Evolutionary conservation across 106 monocot species (phyloP).

Genomic region (Gastrodia elata): DNA sequence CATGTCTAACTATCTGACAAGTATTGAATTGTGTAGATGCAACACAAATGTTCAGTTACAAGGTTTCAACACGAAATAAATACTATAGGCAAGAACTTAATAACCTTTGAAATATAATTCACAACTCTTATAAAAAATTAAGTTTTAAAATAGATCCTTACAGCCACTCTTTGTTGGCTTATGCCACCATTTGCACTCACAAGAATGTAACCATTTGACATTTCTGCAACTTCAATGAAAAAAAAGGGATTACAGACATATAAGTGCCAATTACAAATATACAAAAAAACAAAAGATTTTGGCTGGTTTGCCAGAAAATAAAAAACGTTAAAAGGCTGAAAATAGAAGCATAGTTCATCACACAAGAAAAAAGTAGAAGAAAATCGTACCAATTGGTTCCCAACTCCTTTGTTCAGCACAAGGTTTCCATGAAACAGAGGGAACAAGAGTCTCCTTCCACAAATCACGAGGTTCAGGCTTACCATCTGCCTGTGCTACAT

Average conservation of each 20-base stretch:
- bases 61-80: background rate
- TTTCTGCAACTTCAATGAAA: constrained; percentile 27
- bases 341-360: background rate
- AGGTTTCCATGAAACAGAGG: constrained; percentile 63
- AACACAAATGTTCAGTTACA: background rate
- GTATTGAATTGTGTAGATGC: background rate
- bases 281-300: background rate
- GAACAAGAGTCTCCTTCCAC: constrained; percentile 60
- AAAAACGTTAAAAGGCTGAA: background rate
- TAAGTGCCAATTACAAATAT: background rate
- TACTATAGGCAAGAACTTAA: background rate
- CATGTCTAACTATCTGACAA: background rate
- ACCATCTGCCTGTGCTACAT: constrained; percentile 31
- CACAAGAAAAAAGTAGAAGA: background rate
- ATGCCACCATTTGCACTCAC: constrained; percentile 99
- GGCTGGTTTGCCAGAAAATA: background rate
- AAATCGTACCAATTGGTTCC: constrained; percentile 41
- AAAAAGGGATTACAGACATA: background rate
- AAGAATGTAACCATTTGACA: constrained; percentile 75
- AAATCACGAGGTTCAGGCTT: constrained; percentile 60
- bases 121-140: background rate
- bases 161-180: constrained; percentile 91
- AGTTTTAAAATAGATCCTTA: constrained; percentile 28
- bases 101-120: background rate
- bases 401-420: constrained; percentile 57